Percentiles rank a stretch among this genome's conserved stretches.
Conservation (phyloP, 345 rosid species). For the Rhodomyrtus tomentosa region DNA sequence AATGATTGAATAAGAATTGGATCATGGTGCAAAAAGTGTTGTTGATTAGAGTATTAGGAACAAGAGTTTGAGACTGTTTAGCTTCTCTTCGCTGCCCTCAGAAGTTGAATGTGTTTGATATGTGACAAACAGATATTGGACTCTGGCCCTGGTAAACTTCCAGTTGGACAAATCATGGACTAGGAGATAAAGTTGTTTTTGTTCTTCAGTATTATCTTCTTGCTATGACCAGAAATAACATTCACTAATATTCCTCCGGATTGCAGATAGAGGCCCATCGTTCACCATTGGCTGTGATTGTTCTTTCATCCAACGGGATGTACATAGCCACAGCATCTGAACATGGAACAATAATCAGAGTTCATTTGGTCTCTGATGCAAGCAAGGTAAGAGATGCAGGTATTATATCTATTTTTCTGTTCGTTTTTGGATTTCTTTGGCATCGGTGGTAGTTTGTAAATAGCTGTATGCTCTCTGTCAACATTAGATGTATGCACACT, state of each 20-base stretch:
- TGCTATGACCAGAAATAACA: neutral
- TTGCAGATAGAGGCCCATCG: constrained; percentile 88
- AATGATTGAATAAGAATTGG: neutral
- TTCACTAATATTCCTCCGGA: neutral
- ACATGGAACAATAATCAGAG: constrained; percentile 83
- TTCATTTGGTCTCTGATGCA: constrained; percentile 74
- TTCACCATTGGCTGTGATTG: constrained; percentile 70
- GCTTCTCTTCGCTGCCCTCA: neutral
- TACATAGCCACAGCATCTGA: constrained; percentile 94
- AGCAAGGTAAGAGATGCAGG: constrained; percentile 46
- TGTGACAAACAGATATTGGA: neutral
- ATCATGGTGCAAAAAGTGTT: neutral
- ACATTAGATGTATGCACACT: neutral
- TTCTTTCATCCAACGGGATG: constrained; percentile 68
- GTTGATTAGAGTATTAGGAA: neutral
- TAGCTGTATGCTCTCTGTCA: neutral
- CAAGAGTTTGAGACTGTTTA: neutral
- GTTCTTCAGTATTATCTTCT: neutral
- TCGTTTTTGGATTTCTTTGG: neutral
- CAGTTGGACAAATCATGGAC: neutral
- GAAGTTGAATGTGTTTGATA: neutral
- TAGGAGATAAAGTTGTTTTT: neutral
- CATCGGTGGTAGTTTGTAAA: neutral
- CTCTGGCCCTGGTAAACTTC: neutral
- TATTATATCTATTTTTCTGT: neutral